Base-by-base conservation (phyloP, 2,329 filamentous ascomycete species). In the Clonostachys byssicola region DNA sequence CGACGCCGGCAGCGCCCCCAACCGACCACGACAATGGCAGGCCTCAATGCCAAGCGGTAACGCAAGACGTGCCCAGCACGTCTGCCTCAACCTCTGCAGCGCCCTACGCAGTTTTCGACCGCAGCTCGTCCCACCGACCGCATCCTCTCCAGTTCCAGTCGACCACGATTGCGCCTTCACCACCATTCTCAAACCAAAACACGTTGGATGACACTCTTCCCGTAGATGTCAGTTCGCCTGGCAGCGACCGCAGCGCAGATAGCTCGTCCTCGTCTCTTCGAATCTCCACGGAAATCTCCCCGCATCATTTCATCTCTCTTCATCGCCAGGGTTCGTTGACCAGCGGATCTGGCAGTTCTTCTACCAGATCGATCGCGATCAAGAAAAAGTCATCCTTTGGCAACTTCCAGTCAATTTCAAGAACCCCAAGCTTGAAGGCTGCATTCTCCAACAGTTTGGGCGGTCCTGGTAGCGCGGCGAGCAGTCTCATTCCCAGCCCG, bases 401-500 rank as follows among this genome's bases (percentile, higher is more conserved):
- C 47, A 66, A 56, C 42, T 60, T 81, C n/a, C 67, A 65, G 42
- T 75, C 76, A 6, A 60, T 83, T 16, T 78, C 78, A 18, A 72
- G 81, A 54, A 84, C 81, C 1, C 81, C 81, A 4, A 85, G 81
- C 58, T 63, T 84, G 50, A 83, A 83, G 57, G 72, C 77, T n/a
- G 70, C 74, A 42, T 63, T 81, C 16, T 64, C 70, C 41, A 73
- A 70, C 57, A 70, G 70, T 50, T 68, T 81, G 30, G 72, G 76
- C 30, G 36, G 36, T n/a, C 36, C 36, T n/a, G 60, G 65, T 14
- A 83, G 79, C 36, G 73, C 82, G 2, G 76, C 85, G 12, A 86
- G 79, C 56, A 90, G 86, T 5, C 71, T 77, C 33, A 74, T 86
- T n/a, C 80, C 86, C 7, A 91, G 87, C 47, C 88, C 88, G 5